Conservation (phyloP, 352 stramenopile genomes). For the Halophytophthora polymorphica region DNA sequence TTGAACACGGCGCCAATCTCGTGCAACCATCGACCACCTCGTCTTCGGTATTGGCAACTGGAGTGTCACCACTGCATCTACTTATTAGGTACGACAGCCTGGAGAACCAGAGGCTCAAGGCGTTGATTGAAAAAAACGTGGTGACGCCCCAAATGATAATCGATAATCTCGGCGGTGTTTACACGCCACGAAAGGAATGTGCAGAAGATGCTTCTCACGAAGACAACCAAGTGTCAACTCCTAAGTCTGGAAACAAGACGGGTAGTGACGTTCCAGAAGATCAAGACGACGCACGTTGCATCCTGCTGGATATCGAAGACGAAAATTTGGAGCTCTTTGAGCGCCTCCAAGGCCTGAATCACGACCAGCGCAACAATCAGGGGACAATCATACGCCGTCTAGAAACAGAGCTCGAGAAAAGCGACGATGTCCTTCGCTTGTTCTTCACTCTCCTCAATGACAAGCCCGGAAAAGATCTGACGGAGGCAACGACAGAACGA, state of each 20-base stretch:
- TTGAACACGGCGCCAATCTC: slow-evolving; percentile 49
- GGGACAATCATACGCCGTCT: slow-evolving; percentile 25
- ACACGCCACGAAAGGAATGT: slow-evolving; percentile 4
- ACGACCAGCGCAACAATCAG: slow-evolving; percentile 7
- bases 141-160: slow-evolving; percentile 44
- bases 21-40: slow-evolving; percentile 45
- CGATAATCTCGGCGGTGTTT: slow-evolving; percentile 18
- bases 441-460: slow-evolving; percentile 37
- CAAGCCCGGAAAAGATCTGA: background rate
- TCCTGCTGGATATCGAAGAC: slow-evolving; percentile 52
- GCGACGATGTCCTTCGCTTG: slow-evolving; percentile 32
- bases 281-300: slow-evolving; percentile 28
- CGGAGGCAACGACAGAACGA: background rate
- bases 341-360: slow-evolving; percentile 31
- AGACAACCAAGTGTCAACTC: slow-evolving; percentile 1
- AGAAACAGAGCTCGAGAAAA: slow-evolving; percentile 43
- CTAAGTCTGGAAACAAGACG: background rate
- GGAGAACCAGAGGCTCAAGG: slow-evolving; percentile 44
- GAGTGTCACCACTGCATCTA: slow-evolving; percentile 49
- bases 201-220: background rate
- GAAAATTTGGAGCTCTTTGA: slow-evolving; percentile 47
- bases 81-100: slow-evolving; percentile 47
- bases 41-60: slow-evolving; percentile 3
- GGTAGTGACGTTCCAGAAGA: slow-evolving; percentile 4
- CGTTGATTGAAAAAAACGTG: slow-evolving; percentile 36